Evolutionary conservation across 805 yeast genomes (phyloP).

Genomic region (Cyberlindnera maritima): DNA sequence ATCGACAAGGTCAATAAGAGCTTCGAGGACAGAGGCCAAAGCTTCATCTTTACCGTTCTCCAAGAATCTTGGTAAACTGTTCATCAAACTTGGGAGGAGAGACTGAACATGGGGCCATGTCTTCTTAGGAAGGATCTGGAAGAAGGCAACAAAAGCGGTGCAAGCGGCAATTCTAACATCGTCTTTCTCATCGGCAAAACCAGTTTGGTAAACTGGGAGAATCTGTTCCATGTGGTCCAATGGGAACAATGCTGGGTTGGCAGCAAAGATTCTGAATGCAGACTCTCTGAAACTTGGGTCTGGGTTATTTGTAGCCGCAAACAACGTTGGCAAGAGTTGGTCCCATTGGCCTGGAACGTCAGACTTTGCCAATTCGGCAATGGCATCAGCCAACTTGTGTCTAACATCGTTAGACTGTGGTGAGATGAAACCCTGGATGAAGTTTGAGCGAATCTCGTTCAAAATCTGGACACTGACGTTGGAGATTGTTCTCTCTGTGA

Average conservation of each 20-base stretch:
- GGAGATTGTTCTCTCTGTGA: slow-evolving; percentile 78
- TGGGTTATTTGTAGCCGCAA: slow-evolving; percentile 54
- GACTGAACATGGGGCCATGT: slow-evolving; percentile 77
- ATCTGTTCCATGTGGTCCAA: slow-evolving; percentile 51
- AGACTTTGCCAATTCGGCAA: slow-evolving; percentile 85
- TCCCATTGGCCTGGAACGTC: slow-evolving; percentile 66
- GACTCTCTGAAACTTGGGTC: slow-evolving; percentile 81
- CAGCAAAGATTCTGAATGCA: slow-evolving; percentile 82
- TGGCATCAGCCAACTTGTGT: slow-evolving; percentile 91
- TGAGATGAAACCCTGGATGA: slow-evolving; percentile 70
- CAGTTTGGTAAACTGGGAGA: slow-evolving; percentile 70
- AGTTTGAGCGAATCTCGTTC: slow-evolving; percentile 57
- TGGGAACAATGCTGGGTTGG: slow-evolving; percentile 77
- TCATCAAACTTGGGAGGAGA: slow-evolving; percentile 77
- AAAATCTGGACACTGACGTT: slow-evolving; percentile 57
- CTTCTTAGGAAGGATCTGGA: slow-evolving; percentile 74
- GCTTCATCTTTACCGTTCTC: slow-evolving; percentile 77
- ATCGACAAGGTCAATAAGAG: slow-evolving; percentile 85
- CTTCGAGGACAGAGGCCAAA: slow-evolving; percentile 82
- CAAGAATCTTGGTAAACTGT: slow-evolving; percentile 82
- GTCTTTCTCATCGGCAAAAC: slow-evolving; percentile 77
- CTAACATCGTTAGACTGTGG: slow-evolving; percentile 75
- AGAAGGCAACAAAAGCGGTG: slow-evolving; percentile 87
- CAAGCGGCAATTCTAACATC: slow-evolving; percentile 89
- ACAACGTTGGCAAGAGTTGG: slow-evolving; percentile 70